phyloP scores from a whole-genome alignment of 352 stramenopile species.

The Phytophthora sojae region DNA sequence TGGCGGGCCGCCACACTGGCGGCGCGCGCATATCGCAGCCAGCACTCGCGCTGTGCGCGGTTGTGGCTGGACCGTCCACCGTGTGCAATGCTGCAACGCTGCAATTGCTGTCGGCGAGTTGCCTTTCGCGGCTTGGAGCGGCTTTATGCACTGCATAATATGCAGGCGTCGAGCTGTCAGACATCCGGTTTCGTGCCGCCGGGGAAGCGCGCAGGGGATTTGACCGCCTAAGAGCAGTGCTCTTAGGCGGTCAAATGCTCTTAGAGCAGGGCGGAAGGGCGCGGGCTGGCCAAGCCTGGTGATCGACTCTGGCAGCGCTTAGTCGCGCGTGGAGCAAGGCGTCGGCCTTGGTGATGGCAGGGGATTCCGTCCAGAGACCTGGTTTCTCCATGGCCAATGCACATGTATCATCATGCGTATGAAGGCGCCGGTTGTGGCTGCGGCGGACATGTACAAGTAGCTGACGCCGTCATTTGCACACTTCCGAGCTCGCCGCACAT shows the following conservation, averaged over 20 bases:
- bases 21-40: conserved; percentile 16
- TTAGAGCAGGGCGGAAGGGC: not conserved
- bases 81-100: conserved; percentile 47
- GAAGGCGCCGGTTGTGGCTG: not conserved
- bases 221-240: conserved; percentile 5
- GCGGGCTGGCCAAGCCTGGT: not conserved
- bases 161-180: conserved; percentile 5
- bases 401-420: not conserved
- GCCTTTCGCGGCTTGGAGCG: conserved; percentile 33
- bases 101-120: conserved; percentile 30
- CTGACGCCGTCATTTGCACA: too few species aligned
- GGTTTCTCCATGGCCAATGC: conserved; percentile 8
- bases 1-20: too few species aligned
- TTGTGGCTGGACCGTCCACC: conserved; percentile 37
- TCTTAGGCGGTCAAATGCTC: too few species aligned
- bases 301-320: conserved; percentile 18
- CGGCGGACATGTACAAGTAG: too few species aligned
- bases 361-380: conserved; percentile 29
- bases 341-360: conserved; percentile 17
- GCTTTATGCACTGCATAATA: too few species aligned
- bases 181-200: conserved; percentile 31
- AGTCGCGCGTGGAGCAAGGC: conserved; percentile 20
- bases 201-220: conserved; percentile 27
- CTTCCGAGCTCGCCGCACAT: too few species aligned
- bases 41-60: conserved; percentile 19